These are phyloP conservation scores for Omphalea diandra DNA, from an alignment of 441 rosid species.

Conservation along the genomic window DNA sequence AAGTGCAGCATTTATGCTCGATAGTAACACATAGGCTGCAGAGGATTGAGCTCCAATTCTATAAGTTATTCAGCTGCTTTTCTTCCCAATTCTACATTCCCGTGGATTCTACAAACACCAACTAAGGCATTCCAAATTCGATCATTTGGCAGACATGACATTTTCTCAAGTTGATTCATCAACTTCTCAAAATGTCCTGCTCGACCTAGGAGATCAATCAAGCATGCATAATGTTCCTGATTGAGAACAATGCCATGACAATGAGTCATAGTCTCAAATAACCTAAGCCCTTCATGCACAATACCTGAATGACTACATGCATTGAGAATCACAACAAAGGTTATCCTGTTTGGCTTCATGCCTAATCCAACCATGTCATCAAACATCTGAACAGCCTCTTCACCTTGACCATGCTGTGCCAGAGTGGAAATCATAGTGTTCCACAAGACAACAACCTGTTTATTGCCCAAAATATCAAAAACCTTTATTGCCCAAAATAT, in stretches of 20 bases:
- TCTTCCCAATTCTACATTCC: conserved; percentile 55
- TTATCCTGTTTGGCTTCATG: conserved; percentile 53
- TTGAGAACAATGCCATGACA: conserved; percentile 43
- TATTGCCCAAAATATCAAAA: too few species aligned
- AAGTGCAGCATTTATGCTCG: conserved; percentile 58
- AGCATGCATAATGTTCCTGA: too few species aligned
- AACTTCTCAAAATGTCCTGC: conserved; percentile 63
- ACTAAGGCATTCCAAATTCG: conserved; percentile 72
- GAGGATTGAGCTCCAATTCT: too few species aligned
- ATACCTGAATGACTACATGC: conserved; percentile 70
- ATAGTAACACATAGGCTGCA: too few species aligned
- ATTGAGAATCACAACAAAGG: conserved; percentile 62
- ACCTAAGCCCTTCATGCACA: conserved; percentile 46
- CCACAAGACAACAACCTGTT: too few species aligned
- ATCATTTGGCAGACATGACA: too few species aligned
- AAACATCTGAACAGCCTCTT: conserved; percentile 61
- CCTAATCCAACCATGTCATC: conserved; percentile 45
- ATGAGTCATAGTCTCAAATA: conserved; percentile 40
- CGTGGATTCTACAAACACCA: conserved; percentile 62
- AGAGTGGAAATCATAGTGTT: too few species aligned
- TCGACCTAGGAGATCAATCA: conserved; percentile 68
- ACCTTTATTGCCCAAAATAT: conserved; percentile 34
- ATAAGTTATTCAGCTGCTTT: conserved; percentile 73
- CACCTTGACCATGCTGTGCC: conserved; percentile 59
- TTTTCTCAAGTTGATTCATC: conserved; percentile 40